Evolutionary conservation across 2,329 filamentous ascomycete genomes (phyloP), one percentile per base, ranked within the genome.

Genomic region (Trichoderma aggressivum): DNA sequence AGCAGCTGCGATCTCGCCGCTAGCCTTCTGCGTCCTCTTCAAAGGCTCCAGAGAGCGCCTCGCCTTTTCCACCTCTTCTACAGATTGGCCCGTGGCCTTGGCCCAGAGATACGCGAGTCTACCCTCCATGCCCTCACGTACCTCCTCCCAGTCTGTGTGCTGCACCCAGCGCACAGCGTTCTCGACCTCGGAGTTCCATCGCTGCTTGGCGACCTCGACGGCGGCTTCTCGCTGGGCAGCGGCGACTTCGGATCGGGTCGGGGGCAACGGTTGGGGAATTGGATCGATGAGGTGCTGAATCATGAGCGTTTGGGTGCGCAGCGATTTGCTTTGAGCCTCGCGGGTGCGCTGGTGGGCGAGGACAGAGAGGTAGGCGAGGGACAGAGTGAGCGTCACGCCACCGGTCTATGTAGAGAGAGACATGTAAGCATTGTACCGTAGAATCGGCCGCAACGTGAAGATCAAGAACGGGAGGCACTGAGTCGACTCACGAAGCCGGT

Each of bases 111-210:
- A 78, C 11, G 81, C 81, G 47, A 84, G 79, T 36, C 80, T 79
- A 16, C 82, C 82, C 79, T 91, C 89, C 74, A 89, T 81, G 2
- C 82, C 84, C 73, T 91, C 87, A 68, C 89, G 86, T 68, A 90
- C 85, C 66, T 85, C 85, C 62, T 84, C 81, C 91, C 90, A 93
- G 79, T 92, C 88, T 72, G 87, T 89, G 39, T 82, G 85, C 81
- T 94, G 89, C 70, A 89, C 87, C 86, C 88, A 91, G 71, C 84
- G 85, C 70, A 92, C 90, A 65, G 90, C 86, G 72, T 85, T 84
- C 79, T 91, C 87, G 43, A 95, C 81, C 80, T 95, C 92, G 64
- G 86, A 81, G 80, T 96, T 95, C 92, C 92, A 95, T 72, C 88
- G 85, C 77, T 92, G 90, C 83, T 95, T 95, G 76, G 90, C 85